These are phyloP conservation scores for Candida odintsovae DNA, from an alignment of 805 yeast species.

Conservation along the genomic window DNA sequence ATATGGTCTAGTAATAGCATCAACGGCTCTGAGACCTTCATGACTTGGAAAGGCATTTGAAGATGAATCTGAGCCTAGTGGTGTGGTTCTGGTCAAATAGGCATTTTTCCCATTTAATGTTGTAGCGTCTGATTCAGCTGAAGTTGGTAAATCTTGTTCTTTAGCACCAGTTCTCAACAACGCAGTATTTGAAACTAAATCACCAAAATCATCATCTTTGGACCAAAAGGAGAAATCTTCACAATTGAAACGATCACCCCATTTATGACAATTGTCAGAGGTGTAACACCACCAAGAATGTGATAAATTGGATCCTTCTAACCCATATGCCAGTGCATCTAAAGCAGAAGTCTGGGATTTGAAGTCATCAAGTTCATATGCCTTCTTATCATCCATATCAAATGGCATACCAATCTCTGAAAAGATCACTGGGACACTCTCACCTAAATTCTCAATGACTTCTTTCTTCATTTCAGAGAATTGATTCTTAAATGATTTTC, in stretches of 20 bases:
- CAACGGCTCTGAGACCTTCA: slow-evolving; percentile 69
- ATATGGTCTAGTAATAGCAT: slow-evolving; percentile 74
- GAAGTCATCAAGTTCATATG: slow-evolving; percentile 64
- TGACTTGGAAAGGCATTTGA: slow-evolving; percentile 9
- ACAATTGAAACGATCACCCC: slow-evolving; percentile 93
- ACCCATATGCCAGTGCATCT: slow-evolving; percentile 75
- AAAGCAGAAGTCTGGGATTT: slow-evolving; percentile 72
- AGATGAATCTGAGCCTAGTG: neutral
- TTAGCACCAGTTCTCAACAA: neutral
- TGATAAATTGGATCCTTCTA: slow-evolving; percentile 67
- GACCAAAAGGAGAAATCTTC: slow-evolving; percentile 93
- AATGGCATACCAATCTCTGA: slow-evolving; percentile 98
- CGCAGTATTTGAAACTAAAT: neutral
- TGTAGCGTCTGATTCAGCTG: slow-evolving; percentile 22
- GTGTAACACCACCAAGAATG: slow-evolving; percentile 88
- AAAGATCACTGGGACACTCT: slow-evolving; percentile 63
- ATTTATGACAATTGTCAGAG: slow-evolving; percentile 62
- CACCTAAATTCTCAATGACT: slow-evolving; percentile 55
- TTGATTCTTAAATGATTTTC: slow-evolving; percentile 68
- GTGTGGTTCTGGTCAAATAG: neutral
- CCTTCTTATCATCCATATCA: slow-evolving; percentile 81
- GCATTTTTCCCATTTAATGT: slow-evolving; percentile 8
- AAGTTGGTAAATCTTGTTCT: neutral
- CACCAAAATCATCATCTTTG: slow-evolving; percentile 41
- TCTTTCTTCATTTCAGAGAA: slow-evolving; percentile 62